Evolutionary conservation across 192 early-diverging fungal species (phyloP), one percentile per base, ranked within the genome.

Genomic region (Physocladia obscura): DNA sequence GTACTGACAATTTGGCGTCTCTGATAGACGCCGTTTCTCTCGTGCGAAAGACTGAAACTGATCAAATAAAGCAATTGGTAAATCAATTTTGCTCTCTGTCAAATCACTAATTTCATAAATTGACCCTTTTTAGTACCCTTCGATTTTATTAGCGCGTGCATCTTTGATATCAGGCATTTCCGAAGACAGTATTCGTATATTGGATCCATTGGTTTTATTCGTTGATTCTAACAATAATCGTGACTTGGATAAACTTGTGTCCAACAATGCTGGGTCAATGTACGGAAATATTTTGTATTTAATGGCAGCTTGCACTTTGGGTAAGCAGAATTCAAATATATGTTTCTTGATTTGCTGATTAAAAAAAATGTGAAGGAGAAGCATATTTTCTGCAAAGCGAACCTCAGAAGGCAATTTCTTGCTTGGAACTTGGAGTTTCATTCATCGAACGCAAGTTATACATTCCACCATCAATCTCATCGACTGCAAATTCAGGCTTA

Each of bases 231-330:
- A 27, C 6, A 27, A 29, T 24, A 21, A 17, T 4, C 50, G 52
- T 17, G 37, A 57, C 4, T n/a, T 68, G 2, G 65, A 68, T 68
- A 27, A 22, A 13, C 39, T 62, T 26, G 19, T 55, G 36, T 29
- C 26, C 17, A 52, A 52, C 13, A 21, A 22, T 22, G 19, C 47
- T 2, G 34, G 36, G 21, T n/a, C n/a, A 44, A 8, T 26, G 35
- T 68, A 68, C 35, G n/a, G 29, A 2, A 13, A 56, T 3, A 38
- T 68, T n/a, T n/a, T 68, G 1, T 56, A 56, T 34, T 27, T 68
- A 5, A 56, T 68, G 31, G 65, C 65, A 27, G 2, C 36, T 13
- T 38, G 34, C 32, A 49, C 34, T 38, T 32, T 68, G 36, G 65
- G 65, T 68, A 32, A 15, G 49, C 17, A n/a, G n/a, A n/a, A 34